phyloP scores from a whole-genome alignment of 1,284 basidiomycete species.

The Macrocystidia cucumis region DNA sequence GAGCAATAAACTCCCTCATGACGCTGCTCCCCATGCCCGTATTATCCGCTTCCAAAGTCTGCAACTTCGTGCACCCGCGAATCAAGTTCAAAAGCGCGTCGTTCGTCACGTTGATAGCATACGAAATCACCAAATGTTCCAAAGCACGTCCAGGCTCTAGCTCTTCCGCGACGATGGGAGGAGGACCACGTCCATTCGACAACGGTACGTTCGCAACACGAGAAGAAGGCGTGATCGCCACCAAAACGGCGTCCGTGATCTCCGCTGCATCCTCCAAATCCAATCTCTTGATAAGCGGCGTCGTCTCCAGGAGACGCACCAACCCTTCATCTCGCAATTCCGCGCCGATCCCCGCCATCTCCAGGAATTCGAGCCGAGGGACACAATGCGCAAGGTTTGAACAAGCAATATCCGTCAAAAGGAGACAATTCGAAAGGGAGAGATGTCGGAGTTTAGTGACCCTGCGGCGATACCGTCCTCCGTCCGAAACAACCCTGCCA shows the following conservation, averaged over 20 bases:
- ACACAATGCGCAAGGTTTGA: constrained; percentile 65
- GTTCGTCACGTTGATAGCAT: constrained; percentile 55
- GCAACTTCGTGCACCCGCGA: constrained; percentile 51
- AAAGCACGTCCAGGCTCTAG: constrained; percentile 58
- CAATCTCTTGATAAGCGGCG: constrained; percentile 63
- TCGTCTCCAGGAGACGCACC: constrained; percentile 63
- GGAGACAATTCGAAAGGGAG: constrained; percentile 65
- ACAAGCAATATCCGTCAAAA: constrained; percentile 71
- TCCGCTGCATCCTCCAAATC: constrained; percentile 82
- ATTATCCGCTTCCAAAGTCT: constrained; percentile 69
- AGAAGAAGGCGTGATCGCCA: constrained; percentile 50
- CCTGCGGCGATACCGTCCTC: constrained; percentile 46
- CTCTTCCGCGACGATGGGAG: no score
- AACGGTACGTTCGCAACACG: constrained; percentile 4
- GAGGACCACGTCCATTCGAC: constrained; percentile 1
- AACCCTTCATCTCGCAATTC: constrained; percentile 66
- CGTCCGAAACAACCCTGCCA: constrained; percentile 50
- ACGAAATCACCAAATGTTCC: constrained; percentile 70
- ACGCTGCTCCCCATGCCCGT: constrained; percentile 62
- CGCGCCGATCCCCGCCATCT: constrained; percentile 73
- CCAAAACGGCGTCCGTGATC: constrained; percentile 68
- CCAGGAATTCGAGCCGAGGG: constrained; percentile 73
- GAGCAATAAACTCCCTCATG: constrained; percentile 61
- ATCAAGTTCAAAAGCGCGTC: constrained; percentile 61
- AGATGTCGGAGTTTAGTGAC: constrained; percentile 74